Percentiles rank a stretch among this genome's conserved stretches.
These are phyloP conservation scores for Heterobasidion annosum DNA, from an alignment of 1,284 basidiomycete genomes.

Conservation along the genomic window DNA sequence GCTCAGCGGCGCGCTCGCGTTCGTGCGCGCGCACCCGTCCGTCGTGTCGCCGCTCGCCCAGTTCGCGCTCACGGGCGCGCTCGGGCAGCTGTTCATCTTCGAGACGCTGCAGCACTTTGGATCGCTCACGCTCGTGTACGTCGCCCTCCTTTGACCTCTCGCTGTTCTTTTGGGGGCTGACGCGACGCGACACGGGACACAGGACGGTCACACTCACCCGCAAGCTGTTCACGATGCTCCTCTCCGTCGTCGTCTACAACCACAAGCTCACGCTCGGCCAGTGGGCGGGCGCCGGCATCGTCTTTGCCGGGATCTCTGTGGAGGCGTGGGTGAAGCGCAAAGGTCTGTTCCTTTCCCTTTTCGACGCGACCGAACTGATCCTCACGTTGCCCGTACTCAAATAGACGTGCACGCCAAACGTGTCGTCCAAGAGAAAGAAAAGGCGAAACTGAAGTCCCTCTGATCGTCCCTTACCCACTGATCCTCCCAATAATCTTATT, in stretches of 20 bases:
- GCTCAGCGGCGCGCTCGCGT: constrained; percentile 61
- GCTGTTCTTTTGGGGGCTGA: neutral
- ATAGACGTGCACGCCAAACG: constrained; percentile 72
- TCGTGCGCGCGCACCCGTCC: constrained; percentile 74
- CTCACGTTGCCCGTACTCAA: neutral
- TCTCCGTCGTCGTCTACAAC: constrained; percentile 90
- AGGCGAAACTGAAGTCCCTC: constrained; percentile 69
- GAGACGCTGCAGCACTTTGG: constrained; percentile 97
- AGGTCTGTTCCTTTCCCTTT: constrained; percentile 33
- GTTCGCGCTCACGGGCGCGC: constrained; percentile 86
- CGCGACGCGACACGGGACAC: neutral
- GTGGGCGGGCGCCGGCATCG: constrained; percentile 82
- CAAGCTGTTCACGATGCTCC: constrained; percentile 97
- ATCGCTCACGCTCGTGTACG: constrained; percentile 85
- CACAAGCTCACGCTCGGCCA: constrained; percentile 81
- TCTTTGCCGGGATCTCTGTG: constrained; percentile 90
- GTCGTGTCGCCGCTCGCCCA: constrained; percentile 74
- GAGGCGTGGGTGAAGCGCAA: constrained; percentile 86
- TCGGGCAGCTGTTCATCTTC: constrained; percentile 97
- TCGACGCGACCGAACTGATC: neutral
- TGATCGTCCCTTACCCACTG: constrained; percentile 16
- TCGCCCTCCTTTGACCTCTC: constrained; percentile 10
- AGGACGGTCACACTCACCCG: constrained; percentile 94
- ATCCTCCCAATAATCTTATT: neutral
- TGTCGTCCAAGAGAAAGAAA: constrained; percentile 73